phyloP scores from a whole-genome alignment of 2,329 filamentous ascomycete genomes.

The Curvularia spicifera region DNA sequence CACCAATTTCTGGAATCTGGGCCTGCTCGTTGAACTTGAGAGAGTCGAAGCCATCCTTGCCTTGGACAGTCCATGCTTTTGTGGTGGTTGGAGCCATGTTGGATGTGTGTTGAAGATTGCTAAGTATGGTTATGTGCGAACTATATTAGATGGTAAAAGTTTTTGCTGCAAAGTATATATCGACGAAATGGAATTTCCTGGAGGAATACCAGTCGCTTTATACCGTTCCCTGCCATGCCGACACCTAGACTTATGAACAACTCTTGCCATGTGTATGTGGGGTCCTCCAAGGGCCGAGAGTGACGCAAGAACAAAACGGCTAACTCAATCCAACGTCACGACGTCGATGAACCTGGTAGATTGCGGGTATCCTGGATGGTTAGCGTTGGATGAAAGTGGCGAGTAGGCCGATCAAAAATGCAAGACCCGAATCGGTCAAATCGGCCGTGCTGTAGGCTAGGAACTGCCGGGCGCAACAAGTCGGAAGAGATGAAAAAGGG shows the following conservation, averaged over 20 bases:
- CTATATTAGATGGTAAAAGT: not conserved
- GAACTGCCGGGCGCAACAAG: conserved; percentile 4
- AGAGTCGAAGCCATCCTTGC: conserved; percentile 64
- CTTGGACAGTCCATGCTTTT: conserved; percentile 64
- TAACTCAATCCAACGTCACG: conserved; percentile 13
- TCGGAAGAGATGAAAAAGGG: not conserved
- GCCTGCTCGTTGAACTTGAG: conserved; percentile 62
- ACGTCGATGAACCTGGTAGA: conserved; percentile 9
- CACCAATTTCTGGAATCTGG: conserved; percentile 66
- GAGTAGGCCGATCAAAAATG: not conserved
- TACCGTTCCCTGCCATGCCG: conserved; percentile 8
- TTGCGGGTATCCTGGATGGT: conserved; percentile 7
- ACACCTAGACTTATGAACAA: conserved; percentile 15
- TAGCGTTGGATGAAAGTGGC: conserved; percentile 6
- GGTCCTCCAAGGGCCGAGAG: conserved; percentile 19
- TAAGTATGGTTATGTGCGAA: not conserved
- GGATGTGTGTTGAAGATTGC: not conserved
- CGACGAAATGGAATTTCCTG: not conserved
- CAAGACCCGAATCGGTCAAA: conserved; percentile 3
- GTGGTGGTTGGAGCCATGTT: conserved; percentile 53
- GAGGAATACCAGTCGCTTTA: not conserved
- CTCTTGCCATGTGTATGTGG: conserved; percentile 22
- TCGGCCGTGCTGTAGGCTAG: not conserved
- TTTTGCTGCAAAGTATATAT: not conserved
- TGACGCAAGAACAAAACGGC: conserved; percentile 32